These are phyloP conservation scores for Vitis rupestris DNA, from an alignment of 164 flowering plant genomes.

Conservation along the genomic window DNA sequence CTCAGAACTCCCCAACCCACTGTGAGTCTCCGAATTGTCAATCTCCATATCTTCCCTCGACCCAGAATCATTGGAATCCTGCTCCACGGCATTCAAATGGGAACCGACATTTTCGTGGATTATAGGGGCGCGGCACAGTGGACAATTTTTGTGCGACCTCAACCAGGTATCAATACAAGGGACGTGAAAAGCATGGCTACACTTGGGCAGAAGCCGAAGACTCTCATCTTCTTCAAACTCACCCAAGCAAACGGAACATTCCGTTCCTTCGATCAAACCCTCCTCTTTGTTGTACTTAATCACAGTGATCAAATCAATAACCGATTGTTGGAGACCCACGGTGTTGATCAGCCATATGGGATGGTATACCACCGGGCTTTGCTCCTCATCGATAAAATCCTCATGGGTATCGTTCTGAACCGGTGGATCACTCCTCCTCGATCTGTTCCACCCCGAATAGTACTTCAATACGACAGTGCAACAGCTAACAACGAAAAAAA, in stretches of 20 bases:
- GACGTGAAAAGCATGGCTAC: constrained; percentile 42
- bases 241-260: constrained; percentile 37
- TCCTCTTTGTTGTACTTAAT: constrained; percentile 23
- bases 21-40: constrained; percentile 7
- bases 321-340: constrained; percentile 30
- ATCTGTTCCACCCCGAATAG: neutral
- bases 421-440: constrained; percentile 7
- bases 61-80: neutral
- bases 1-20: neutral
- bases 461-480: neutral
- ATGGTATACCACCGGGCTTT: constrained; percentile 27
- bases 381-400: constrained; percentile 32
- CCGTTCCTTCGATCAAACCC: constrained; percentile 31
- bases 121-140: constrained; percentile 40
- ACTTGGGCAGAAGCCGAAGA: constrained; percentile 41
- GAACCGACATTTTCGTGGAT: neutral
- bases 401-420: constrained; percentile 10
- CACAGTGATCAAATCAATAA: constrained; percentile 31
- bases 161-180: constrained; percentile 46
- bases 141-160: constrained; percentile 39
- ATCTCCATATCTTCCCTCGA: constrained; percentile 5
- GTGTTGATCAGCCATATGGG: constrained; percentile 45
- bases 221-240: constrained; percentile 37
- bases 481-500: constrained; percentile 4
- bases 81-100: neutral